Base-by-base conservation (phyloP, 106 monocot genomes). In the Platanthera zijinensis region DNA sequence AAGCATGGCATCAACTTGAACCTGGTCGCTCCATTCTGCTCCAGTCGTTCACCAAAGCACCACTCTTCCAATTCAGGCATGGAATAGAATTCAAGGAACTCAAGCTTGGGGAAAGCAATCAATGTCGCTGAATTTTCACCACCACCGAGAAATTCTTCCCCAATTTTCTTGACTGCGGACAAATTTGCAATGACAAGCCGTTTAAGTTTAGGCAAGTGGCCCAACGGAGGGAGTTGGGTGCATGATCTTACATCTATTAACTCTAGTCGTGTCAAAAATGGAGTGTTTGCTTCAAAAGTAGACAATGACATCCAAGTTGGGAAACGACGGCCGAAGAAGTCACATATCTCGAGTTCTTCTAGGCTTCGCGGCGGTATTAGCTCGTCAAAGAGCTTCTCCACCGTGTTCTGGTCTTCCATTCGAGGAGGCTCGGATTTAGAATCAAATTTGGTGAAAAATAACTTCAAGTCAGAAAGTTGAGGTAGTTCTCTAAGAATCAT, bases 11-110 rank as follows among this genome's bases (percentile, higher is more conserved):
- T 8, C 2, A 79, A 25, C 71, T 14, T 48, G 10, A 71, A 1
- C 45, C 14, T 69, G 3, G 30, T 10, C 2, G 22, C n/a, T 8
- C 18, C 19, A 18, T 73, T 51, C 25, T 54, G 74, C 49, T 53
- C 51, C 14, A 62, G 8, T 28, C 54, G 8, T 48, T 8, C 13
- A 3, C 52, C 53, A 19, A 78, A 83, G 14, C 28, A 74, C 85
- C 85, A 81, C 32, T 85, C 59, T 45, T 85, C 81, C 74, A 81
- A 78, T 1, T 70, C 78, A 50, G 74, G 48, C 85, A 85, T 81
- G 10, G 71, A 2, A 7, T 62, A 3, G 7, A n/a, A 85, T 53
- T 0, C 1, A 10, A 81, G 64, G 2, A 4, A 0, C 74, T 59
- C 75, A 46, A 85, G 77, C 74, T 81, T 84, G n/a, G 77, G 84